A percentile compares a stretch with the other conserved stretches of the same genome.
These are phyloP conservation scores for Xylaria sp. DNA, from an alignment of 2,329 filamentous ascomycete species.

Conservation along the genomic window DNA sequence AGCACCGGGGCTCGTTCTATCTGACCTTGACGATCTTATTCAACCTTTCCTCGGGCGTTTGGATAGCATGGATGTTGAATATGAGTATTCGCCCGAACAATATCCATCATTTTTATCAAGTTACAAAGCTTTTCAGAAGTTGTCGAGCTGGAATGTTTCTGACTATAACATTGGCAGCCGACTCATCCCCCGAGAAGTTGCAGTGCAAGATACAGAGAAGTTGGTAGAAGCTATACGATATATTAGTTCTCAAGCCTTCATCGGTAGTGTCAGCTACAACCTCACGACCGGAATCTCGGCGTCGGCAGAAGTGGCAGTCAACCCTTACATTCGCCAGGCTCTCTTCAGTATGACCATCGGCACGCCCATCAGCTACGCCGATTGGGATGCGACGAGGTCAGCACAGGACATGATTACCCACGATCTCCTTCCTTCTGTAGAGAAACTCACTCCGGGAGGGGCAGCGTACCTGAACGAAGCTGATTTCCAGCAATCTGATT, in stretches of 20 bases:
- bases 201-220: neutral
- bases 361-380: neutral
- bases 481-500: constrained; percentile 49
- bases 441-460: constrained; percentile 28
- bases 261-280: constrained; percentile 9
- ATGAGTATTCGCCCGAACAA: neutral
- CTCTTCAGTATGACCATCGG: constrained; percentile 25
- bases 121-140: constrained; percentile 11
- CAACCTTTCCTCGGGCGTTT: neutral
- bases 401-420: constrained; percentile 37
- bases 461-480: constrained; percentile 49
- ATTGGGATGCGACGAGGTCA: constrained; percentile 10
- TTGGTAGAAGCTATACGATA: constrained; percentile 38
- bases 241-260: constrained; percentile 35
- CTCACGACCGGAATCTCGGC: neutral
- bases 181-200: constrained; percentile 21
- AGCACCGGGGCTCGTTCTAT: neutral
- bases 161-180: constrained; percentile 27
- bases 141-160: constrained; percentile 17
- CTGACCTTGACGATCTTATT: neutral
- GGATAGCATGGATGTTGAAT: neutral
- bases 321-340: constrained; percentile 11
- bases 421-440: constrained; percentile 34
- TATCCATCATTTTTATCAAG: constrained; percentile 19
- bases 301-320: constrained; percentile 7